Evolutionary conservation across 179 eudicot genomes (phyloP), one percentile per base, ranked within the genome.

Genomic region (Patellifolia procumbens): DNA sequence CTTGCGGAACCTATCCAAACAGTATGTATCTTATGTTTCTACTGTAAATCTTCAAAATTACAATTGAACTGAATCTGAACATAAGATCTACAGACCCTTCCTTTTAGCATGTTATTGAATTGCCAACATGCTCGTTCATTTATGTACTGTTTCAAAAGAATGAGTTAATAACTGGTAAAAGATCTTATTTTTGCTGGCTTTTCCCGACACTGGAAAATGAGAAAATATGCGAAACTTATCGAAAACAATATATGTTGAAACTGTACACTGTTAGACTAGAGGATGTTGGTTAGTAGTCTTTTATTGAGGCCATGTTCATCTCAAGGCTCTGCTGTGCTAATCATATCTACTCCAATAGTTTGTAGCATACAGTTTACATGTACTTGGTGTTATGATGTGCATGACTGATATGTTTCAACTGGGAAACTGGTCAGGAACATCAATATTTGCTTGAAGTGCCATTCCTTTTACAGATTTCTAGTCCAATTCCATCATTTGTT

Each of bases 1-100:
- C 97, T 94, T 73, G 98, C 98, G 28, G 98, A 94, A 83, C 97
- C 98, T 64, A 85, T 94, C 77, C 98, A 94, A 81, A 94, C 97
- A n/a, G 98, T 94, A 89, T 61, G 92, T 85, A 35, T 53, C 56
- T 42, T 59, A 29, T 29, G 4, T 28, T 15, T 22, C 53, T 73
- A 46, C 66, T 16, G 49, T n/a, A 8, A 55, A 29, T 24, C 15
- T 37, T 19, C 10, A 5, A 55, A 43, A 5, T 46, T 34, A 10
- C 63, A 46, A 5, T 34, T 69, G 24, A n/a, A n/a, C n/a, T n/a
- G 22, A 55, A 22, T 35, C 13, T 2, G 31, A 7, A n/a, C 12
- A 10, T 0, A 39, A 58, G 12, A 55, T 55, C 43, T 34, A 67
- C 20, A 45, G 60, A 19, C 69, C 2, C 49, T 43, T 7, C 32